Conservation (phyloP, 305 asterid species). For the Solanum hybrid region DNA sequence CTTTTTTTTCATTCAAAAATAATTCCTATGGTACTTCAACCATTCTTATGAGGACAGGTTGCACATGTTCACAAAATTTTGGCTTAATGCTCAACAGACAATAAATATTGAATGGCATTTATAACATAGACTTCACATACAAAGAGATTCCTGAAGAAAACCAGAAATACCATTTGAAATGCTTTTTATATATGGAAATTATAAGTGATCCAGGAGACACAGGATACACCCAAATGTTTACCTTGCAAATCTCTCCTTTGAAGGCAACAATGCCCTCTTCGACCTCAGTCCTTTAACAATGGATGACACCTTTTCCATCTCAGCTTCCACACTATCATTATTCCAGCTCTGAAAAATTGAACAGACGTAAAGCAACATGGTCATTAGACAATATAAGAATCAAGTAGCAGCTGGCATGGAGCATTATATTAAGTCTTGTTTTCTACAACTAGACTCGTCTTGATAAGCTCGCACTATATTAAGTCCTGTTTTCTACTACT, state of each 20-base stretch:
- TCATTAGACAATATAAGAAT: neutral
- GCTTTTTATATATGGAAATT: neutral
- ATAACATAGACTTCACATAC: neutral
- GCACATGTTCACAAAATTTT: neutral
- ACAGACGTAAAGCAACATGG: neutral
- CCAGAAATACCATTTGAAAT: neutral
- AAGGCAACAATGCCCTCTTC: conserved; percentile 52
- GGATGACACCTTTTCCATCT: conserved; percentile 63
- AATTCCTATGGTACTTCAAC: neutral
- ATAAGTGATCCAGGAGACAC: neutral
- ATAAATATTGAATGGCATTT: neutral
- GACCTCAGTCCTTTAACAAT: conserved; percentile 71
- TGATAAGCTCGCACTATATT: neutral
- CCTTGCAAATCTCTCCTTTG: conserved; percentile 74
- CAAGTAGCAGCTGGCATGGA: neutral
- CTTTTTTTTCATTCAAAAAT: neutral
- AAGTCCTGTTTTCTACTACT: neutral
- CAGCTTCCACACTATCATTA: conserved; percentile 57
- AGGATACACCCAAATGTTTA: conserved; percentile 4
- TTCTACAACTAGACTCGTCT: neutral
- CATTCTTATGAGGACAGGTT: neutral
- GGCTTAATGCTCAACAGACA: neutral
- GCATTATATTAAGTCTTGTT: neutral
- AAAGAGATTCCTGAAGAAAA: neutral
- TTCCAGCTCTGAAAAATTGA: conserved; percentile 54